Evolutionary conservation across 2,329 filamentous ascomycete genomes (phyloP).

Genomic region (Claviceps quebecensis): DNA sequence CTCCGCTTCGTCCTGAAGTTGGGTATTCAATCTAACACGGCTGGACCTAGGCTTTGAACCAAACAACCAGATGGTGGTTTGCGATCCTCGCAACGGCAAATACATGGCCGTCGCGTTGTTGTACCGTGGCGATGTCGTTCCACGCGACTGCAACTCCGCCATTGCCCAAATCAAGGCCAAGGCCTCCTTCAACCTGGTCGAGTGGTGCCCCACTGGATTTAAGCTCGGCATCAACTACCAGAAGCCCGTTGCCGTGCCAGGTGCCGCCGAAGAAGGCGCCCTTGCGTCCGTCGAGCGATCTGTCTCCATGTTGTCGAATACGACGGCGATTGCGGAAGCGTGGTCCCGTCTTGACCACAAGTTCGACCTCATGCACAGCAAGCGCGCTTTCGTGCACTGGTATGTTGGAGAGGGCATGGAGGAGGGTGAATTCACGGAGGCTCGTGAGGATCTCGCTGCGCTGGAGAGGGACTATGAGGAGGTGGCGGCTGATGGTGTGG

Average conservation of each 20-base stretch:
- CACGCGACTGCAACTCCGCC: constrained; percentile 54
- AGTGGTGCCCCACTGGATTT: constrained; percentile 65
- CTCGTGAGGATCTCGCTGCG: constrained; percentile 72
- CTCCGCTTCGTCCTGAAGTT: background rate
- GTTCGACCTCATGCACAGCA: constrained; percentile 68
- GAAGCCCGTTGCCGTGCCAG: constrained; percentile 46
- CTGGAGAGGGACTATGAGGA: constrained; percentile 81
- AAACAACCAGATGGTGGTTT: constrained; percentile 69
- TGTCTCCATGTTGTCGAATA: constrained; percentile 62
- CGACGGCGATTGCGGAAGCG: constrained; percentile 58
- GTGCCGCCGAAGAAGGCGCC: constrained; percentile 39
- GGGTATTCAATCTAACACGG: constrained; percentile 10
- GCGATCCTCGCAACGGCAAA: constrained; percentile 60
- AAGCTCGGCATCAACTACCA: constrained; percentile 67
- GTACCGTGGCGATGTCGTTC: constrained; percentile 58
- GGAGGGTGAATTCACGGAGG: constrained; percentile 80
- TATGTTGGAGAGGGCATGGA: constrained; percentile 87
- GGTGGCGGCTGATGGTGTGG: constrained; percentile 59
- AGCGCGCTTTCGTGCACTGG: constrained; percentile 65
- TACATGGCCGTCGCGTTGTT: constrained; percentile 63
- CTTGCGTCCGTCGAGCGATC: constrained; percentile 48
- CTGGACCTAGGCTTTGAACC: constrained; percentile 50
- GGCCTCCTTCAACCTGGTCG: constrained; percentile 58
- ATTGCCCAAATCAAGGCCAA: constrained; percentile 57
- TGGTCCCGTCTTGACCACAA: constrained; percentile 62